Evolutionary conservation across 768 basidiomycete genomes (phyloP).

Genomic region (Amanita muscaria): DNA sequence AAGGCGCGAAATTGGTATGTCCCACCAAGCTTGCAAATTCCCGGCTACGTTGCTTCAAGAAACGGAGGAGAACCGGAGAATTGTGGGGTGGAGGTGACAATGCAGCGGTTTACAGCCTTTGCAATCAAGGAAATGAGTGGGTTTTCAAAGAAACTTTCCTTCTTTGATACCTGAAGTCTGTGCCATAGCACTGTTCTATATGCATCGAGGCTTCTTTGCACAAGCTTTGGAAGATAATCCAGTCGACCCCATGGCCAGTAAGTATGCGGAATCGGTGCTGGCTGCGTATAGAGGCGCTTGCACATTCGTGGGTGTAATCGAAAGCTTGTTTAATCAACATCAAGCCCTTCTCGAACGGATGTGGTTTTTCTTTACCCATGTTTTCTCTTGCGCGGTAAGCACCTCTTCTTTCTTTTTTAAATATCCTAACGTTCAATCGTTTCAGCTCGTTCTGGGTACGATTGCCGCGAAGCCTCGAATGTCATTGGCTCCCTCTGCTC

Average conservation of each 20-base stretch:
- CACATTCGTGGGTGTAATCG: constrained; percentile 56
- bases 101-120: constrained; percentile 60
- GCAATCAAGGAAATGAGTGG: constrained; percentile 63
- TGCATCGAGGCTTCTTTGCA: constrained; percentile 70
- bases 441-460: constrained; percentile 59
- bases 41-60: constrained; percentile 50
- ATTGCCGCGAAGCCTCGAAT: constrained; percentile 58
- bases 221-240: constrained; percentile 57
- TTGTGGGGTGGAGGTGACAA: constrained; percentile 47
- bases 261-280: constrained; percentile 58
- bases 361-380: constrained; percentile 69
- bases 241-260: constrained; percentile 59
- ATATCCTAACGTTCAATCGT: constrained; percentile 3
- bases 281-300: constrained; percentile 65
- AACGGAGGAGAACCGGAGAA: constrained; percentile 31
- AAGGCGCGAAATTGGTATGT: constrained; percentile 57
- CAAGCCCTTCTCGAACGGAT: constrained; percentile 58
- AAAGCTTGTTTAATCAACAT: constrained; percentile 57
- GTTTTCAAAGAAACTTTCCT: constrained; percentile 12
- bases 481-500: constrained; percentile 55
- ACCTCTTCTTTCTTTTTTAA: constrained; percentile 1
- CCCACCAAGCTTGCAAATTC: constrained; percentile 55
- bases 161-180: not conserved
- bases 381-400: constrained; percentile 62
- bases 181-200: constrained; percentile 52